Percentiles rank a stretch among this genome's conserved stretches.
Evolutionary conservation across 768 basidiomycete species (phyloP).

Genomic region (Mycena crocata): DNA sequence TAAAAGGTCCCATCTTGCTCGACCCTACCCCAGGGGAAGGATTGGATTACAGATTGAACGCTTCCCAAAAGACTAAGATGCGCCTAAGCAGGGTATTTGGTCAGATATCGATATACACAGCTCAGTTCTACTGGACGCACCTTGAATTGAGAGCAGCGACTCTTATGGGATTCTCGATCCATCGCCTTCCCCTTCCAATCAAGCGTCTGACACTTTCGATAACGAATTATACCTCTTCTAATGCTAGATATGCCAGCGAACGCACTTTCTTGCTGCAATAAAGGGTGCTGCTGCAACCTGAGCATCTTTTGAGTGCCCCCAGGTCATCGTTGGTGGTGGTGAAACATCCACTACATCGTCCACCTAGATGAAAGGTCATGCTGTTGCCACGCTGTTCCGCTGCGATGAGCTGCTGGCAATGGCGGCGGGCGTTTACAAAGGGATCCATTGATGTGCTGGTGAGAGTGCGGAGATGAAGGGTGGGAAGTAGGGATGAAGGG

Average conservation of each 20-base stretch:
- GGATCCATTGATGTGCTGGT: constrained; percentile 3
- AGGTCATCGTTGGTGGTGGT: not conserved
- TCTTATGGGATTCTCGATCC: not conserved
- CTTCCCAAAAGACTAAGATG: not conserved
- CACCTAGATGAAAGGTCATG: not conserved
- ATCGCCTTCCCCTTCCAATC: not conserved
- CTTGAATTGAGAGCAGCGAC: not conserved
- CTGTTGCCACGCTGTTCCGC: not conserved
- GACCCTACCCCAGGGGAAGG: constrained; percentile 14
- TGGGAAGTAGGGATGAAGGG: too few species aligned
- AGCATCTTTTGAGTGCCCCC: not conserved
- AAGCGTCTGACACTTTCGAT: not conserved
- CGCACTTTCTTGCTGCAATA: constrained; percentile 8
- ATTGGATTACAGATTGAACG: not conserved
- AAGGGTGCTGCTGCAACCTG: not conserved
- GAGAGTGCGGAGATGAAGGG: too few species aligned
- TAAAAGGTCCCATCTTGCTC: constrained; percentile 7
- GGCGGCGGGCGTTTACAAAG: not conserved
- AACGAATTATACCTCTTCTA: too few species aligned
- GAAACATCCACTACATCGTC: not conserved
- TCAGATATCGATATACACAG: not conserved
- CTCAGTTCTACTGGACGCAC: too few species aligned
- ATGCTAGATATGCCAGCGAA: not conserved
- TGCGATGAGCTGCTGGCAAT: not conserved
- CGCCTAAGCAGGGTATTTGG: not conserved